These are phyloP conservation scores for Oidiodendron maius DNA, from an alignment of 495 filamentous ascomycete species.

Conservation along the genomic window DNA sequence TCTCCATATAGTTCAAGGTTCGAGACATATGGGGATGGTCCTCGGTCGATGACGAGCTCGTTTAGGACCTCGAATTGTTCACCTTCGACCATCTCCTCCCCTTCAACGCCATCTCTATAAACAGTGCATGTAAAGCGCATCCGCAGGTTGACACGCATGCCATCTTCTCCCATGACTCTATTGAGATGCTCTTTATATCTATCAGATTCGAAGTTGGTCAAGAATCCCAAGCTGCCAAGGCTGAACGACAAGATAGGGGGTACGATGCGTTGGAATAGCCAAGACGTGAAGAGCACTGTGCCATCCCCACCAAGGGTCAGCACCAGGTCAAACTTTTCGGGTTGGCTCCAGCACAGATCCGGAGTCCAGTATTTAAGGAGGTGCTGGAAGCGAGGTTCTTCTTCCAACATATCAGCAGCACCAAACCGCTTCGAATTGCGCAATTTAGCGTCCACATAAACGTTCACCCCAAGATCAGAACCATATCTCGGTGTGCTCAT, in stretches of 20 bases:
- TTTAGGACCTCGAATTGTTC: slow-evolving; percentile 96
- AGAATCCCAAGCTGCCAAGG: slow-evolving; percentile 85
- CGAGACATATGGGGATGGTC: slow-evolving; percentile 94
- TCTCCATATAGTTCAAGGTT: slow-evolving; percentile 93
- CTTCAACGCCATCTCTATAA: slow-evolving; percentile 52
- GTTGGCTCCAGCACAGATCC: slow-evolving; percentile 83
- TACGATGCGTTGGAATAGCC: slow-evolving; percentile 94
- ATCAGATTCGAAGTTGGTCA: slow-evolving; percentile 89
- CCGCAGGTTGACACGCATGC: slow-evolving; percentile 91
- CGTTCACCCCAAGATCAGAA: slow-evolving; percentile 73
- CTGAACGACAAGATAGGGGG: slow-evolving; percentile 90
- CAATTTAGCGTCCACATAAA: slow-evolving; percentile 92
- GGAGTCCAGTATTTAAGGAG: slow-evolving; percentile 94
- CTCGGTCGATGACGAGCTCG: slow-evolving; percentile 95
- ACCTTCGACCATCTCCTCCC: slow-evolving; percentile 56
- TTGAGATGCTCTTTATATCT: slow-evolving; percentile 76
- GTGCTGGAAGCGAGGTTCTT: slow-evolving; percentile 62
- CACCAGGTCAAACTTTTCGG: slow-evolving; percentile 89
- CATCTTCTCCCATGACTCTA: slow-evolving; percentile 80
- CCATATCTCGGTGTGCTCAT: slow-evolving; percentile 78
- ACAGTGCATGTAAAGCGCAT: slow-evolving; percentile 98
- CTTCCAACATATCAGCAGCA: slow-evolving; percentile 61
- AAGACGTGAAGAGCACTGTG: slow-evolving; percentile 90
- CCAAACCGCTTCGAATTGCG: slow-evolving; percentile 82
- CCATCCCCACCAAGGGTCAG: slow-evolving; percentile 93